Evolutionary conservation across 345 rosid genomes (phyloP).

Genomic region (Dovyalis caffra): DNA sequence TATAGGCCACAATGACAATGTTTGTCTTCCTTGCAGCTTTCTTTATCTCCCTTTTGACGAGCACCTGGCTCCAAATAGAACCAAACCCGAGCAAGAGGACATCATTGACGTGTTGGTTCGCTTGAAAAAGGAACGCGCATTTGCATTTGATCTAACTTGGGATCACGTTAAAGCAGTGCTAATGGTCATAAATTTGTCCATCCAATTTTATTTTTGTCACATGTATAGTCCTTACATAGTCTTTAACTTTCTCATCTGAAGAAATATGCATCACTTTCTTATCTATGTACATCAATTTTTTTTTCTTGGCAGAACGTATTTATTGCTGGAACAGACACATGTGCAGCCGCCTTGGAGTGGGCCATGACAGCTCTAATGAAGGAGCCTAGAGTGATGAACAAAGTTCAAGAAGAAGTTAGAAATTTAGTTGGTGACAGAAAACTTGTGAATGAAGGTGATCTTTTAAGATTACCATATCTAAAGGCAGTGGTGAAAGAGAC

Average conservation of each 20-base stretch:
- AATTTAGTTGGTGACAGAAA: conserved; percentile 27
- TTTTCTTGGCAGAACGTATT: conserved; percentile 28
- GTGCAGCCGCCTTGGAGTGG: conserved; percentile 42
- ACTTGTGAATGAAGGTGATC: conserved; percentile 34
- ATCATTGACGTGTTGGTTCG: conserved; percentile 34
- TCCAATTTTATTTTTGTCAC: not conserved
- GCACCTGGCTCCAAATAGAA: conserved; percentile 29
- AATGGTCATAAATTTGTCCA: conserved; percentile 28
- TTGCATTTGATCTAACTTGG: conserved; percentile 23
- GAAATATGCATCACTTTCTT: not conserved
- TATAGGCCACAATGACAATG: not conserved
- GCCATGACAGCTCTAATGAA: conserved; percentile 41
- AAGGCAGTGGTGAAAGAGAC: conserved; percentile 48
- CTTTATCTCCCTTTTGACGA: conserved; percentile 16
- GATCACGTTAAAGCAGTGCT: conserved; percentile 57
- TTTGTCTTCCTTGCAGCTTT: not conserved
- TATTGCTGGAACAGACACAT: conserved; percentile 43
- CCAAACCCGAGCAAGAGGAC: conserved; percentile 24
- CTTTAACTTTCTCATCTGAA: not conserved
- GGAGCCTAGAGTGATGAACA: conserved; percentile 34
- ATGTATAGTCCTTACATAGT: not conserved
- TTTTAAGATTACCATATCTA: conserved; percentile 28
- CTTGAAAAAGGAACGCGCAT: conserved; percentile 27
- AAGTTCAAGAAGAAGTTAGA: conserved; percentile 37
- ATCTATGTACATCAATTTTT: not conserved